A percentile compares a stretch with the other conserved stretches of the same genome.
phyloP scores from a whole-genome alignment of 768 basidiomycete genomes.

The Auricularia cornea region DNA sequence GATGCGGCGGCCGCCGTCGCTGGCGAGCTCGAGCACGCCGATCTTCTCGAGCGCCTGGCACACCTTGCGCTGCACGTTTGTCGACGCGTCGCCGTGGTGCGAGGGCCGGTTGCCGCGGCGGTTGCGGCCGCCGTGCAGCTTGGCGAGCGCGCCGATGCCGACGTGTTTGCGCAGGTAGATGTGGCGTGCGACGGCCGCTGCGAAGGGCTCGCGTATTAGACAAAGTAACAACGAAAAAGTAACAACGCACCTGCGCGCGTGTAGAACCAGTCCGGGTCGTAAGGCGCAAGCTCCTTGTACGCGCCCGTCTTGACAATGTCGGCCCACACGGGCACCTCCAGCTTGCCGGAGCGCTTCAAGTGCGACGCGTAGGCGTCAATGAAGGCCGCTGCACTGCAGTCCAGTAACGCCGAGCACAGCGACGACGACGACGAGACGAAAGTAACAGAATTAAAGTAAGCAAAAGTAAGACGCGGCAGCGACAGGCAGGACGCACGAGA shows the following conservation, averaged over 20 bases:
- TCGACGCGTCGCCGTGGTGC: slow-evolving; percentile 81
- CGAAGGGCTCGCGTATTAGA: not conserved
- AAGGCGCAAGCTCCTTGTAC: slow-evolving; percentile 97
- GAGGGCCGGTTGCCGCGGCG: slow-evolving; percentile 94
- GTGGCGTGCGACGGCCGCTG: slow-evolving; percentile 95
- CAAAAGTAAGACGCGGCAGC: too few species aligned
- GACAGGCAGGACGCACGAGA: slow-evolving; percentile 26
- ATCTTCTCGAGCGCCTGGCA: slow-evolving; percentile 99
- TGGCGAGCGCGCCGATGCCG: slow-evolving; percentile 86
- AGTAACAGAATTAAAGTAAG: too few species aligned
- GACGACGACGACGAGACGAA: too few species aligned
- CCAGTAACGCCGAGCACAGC: not conserved
- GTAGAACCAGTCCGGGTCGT: slow-evolving; percentile 99
- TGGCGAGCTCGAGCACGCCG: slow-evolving; percentile 88
- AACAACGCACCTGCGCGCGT: slow-evolving; percentile 80
- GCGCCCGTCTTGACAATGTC: slow-evolving; percentile 97
- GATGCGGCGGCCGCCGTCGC: slow-evolving; percentile 92
- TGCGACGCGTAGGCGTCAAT: slow-evolving; percentile 92
- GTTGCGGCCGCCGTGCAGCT: slow-evolving; percentile 95
- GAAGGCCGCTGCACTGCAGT: slow-evolving; percentile 79
- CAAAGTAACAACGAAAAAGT: slow-evolving; percentile 32
- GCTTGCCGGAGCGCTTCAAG: slow-evolving; percentile 96
- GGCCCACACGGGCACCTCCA: slow-evolving; percentile 97
- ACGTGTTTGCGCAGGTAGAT: slow-evolving; percentile 99
- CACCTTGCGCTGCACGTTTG: slow-evolving; percentile 87